Evolutionary conservation across 1,139 yeast species (phyloP).

Genomic region (Lodderomyces parapsilosis): DNA sequence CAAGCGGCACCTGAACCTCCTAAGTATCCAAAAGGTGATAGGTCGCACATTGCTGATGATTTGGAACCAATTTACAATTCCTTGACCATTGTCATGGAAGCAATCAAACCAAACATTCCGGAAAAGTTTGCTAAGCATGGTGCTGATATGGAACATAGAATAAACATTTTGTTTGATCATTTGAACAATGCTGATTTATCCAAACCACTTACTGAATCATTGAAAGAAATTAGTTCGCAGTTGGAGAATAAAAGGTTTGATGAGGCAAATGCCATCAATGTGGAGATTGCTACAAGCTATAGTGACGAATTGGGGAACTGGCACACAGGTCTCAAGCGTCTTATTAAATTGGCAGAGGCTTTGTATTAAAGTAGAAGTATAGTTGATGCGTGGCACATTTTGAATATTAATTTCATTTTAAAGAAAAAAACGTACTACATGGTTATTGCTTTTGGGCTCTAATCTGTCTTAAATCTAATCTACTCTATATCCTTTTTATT

Average conservation of each 20-base stretch:
- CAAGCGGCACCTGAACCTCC: slow-evolving; percentile 20
- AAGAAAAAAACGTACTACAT: neutral
- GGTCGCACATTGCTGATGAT: slow-evolving; percentile 63
- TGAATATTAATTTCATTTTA: no score
- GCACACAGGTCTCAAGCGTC: slow-evolving; percentile 89
- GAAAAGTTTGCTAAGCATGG: slow-evolving; percentile 73
- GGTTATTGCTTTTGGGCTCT: neutral
- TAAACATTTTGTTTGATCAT: slow-evolving; percentile 74
- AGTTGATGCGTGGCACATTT: neutral
- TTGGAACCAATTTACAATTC: slow-evolving; percentile 58
- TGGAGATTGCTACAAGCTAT: slow-evolving; percentile 63
- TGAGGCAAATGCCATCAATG: slow-evolving; percentile 56
- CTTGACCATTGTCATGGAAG: slow-evolving; percentile 53
- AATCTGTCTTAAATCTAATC: neutral
- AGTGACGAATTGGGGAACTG: slow-evolving; percentile 84
- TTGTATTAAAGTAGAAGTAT: slow-evolving; percentile 19
- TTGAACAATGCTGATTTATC: slow-evolving; percentile 73
- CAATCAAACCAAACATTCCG: slow-evolving; percentile 74
- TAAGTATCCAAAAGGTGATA: slow-evolving; percentile 66
- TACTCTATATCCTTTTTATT: slow-evolving; percentile 13
- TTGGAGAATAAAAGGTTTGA: slow-evolving; percentile 56
- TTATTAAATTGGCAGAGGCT: slow-evolving; percentile 73
- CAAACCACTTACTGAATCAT: slow-evolving; percentile 51
- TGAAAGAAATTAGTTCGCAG: slow-evolving; percentile 51
- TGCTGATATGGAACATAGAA: slow-evolving; percentile 78